Percentiles rank a stretch among this genome's conserved stretches.
Evolutionary conservation across 768 basidiomycete species (phyloP).

Genomic region (Daedaleopsis sinensis): DNA sequence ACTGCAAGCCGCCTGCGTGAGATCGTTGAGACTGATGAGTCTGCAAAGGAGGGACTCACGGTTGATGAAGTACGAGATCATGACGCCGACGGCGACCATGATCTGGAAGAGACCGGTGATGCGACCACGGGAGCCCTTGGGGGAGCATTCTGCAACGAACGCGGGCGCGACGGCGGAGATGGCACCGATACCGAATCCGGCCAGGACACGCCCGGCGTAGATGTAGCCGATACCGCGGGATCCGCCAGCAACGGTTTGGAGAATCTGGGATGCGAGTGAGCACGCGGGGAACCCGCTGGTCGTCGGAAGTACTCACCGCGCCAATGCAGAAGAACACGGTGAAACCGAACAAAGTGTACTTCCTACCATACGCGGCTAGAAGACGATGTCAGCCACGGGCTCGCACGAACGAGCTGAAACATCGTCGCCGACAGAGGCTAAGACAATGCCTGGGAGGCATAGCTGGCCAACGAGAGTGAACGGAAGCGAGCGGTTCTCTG

Average conservation of each 20-base stretch:
- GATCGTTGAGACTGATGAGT: conserved; percentile 2
- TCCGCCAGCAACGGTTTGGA: conserved; percentile 68
- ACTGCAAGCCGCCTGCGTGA: conserved; percentile 38
- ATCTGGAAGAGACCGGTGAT: conserved; percentile 89
- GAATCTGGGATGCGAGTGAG: conserved; percentile 45
- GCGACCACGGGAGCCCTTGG: conserved; percentile 83
- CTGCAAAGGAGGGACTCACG: conserved; percentile 44
- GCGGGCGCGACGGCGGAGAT: conserved; percentile 86
- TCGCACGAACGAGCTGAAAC: background rate
- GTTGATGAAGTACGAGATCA: conserved; percentile 84
- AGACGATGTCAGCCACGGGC: background rate
- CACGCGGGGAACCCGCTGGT: background rate
- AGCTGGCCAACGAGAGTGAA: too few species aligned
- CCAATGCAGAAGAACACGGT: conserved; percentile 69
- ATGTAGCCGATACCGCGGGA: conserved; percentile 65
- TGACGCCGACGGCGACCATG: conserved; percentile 84
- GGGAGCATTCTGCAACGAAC: conserved; percentile 85
- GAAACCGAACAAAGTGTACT: conserved; percentile 62
- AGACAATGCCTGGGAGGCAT: too few species aligned
- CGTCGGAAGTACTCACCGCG: conserved; percentile 49
- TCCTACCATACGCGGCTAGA: conserved; percentile 66
- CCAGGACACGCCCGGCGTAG: conserved; percentile 79
- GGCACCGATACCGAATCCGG: conserved; percentile 80
- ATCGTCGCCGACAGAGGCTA: background rate
- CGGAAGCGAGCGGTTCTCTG: too few species aligned